Evolutionary conservation across 225 moss, liverwort and hornwort genomes (phyloP), one percentile per base, ranked within the genome.

Genomic region (Anthoceros angustus): DNA sequence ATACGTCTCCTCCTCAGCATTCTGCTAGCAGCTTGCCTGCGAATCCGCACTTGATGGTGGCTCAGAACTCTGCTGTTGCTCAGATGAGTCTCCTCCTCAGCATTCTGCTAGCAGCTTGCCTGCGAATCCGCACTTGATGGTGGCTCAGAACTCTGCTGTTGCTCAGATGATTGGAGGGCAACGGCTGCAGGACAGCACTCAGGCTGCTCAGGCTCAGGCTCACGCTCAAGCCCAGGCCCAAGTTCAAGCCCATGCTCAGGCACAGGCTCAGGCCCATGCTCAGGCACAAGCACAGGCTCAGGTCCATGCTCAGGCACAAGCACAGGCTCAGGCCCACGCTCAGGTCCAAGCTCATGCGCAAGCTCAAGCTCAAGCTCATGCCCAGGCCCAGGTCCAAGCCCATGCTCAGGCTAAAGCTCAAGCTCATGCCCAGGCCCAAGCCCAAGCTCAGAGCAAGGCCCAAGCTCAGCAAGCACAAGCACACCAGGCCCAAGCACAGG

Each of bases 11-110:
- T 4, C n/a, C n/a, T 1, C 55, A 55, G 14, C 10, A 7, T 23
- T 7, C 55, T 55, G 55, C 55, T 23, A 55, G 55, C 55, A 55
- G 55, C 55, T 55, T 55, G 55, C 55, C 55, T 18, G 55, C 55
- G 8, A 55, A 55, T 55, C 55, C 55, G 18, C 55, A 55, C 55
- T 23, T 55, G 16, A 55, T 55, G 55, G 55, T 55, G 8, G 55
- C 55, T 9, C 55, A 55, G 55, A 55, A 55, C n/a, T 55, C 55
- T 55, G n/a, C 55, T 4, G 55, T 23, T 55, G n/a, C n/a, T n/a
- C n/a, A n/a, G n/a, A n/a, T n/a, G n/a, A n/a, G n/a, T 32, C 32
- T 32, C 32, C 32, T 4, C n/a, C n/a, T 1, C 55, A 55, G 14
- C 10, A 7, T 23, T 7, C 55, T 55, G 55, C 55, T 23, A 55